Base-by-base conservation (phyloP, 306 rosid genomes). In the Elaeagnus macrophylla region DNA sequence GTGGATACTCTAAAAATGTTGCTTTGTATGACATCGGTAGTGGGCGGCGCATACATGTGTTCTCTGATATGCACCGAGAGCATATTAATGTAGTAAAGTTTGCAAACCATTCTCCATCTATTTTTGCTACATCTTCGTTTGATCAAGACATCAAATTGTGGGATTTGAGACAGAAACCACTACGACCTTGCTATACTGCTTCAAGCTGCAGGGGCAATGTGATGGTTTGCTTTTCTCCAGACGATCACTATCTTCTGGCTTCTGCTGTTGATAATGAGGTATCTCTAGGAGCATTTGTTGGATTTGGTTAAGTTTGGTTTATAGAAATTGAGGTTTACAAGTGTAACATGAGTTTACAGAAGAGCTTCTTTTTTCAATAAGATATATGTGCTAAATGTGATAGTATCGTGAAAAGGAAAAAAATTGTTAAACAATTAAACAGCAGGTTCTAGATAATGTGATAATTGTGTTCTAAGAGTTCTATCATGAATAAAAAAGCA, bases 211-310 rank as follows among this genome's bases (percentile, higher is more conserved):
- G 59, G 68, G 95, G 95, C 32, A 86, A 86, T 72, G 95, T 83
- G 71, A 86, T 86, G 95, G 95, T 79, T 65, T 86, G 93, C 75
- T 86, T 86, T 70, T 86, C 95, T 65, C 95, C 95, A 12, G 95
- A 86, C 72, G 95, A 86, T 74, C 86, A 81, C 61, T 83, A 72
- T 79, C 78, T 86, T 57, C 86, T 86, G 48, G 83, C 76, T 50
- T 86, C 95, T 37, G 95, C 93, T 14, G 88, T 81, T 45, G 95
- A 86, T 66, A 86, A 86, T 39, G 95, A 86, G 95, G 95, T 83
- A 19, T 39, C 13, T 6, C 25, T 39, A 7, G 1, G 43, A 39
- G 56, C 10, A 47, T 45, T 37, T 40, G 35, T 39, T 69, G 49
- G 14, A 38, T 25, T 14, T 15, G 47, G 48, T 41, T 46, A 41